Conservation (phyloP, 768 basidiomycete genomes). For the Nidularia sp. region DNA sequence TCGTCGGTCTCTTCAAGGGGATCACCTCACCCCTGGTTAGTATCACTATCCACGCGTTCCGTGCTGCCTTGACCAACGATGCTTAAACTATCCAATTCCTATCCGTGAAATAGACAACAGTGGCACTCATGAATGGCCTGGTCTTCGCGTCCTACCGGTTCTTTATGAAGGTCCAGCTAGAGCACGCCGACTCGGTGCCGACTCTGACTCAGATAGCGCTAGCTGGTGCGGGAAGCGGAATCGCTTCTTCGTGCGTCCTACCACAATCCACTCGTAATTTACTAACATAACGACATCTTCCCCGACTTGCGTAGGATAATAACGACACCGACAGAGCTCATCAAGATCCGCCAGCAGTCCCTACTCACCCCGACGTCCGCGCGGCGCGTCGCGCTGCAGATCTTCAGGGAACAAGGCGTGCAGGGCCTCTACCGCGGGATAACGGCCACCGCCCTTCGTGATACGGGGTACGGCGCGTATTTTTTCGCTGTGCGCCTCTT, state of each 20-base stretch:
- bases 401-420: constrained; percentile 54
- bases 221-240: constrained; percentile 78
- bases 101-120: background rate
- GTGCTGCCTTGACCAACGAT: background rate
- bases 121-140: constrained; percentile 76
- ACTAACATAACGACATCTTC: background rate
- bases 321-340: constrained; percentile 80
- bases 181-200: constrained; percentile 42
- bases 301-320: constrained; percentile 43
- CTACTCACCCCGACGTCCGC: constrained; percentile 44
- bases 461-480: constrained; percentile 83
- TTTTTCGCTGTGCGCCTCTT: constrained; percentile 60
- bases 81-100: background rate
- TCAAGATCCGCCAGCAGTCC: constrained; percentile 84
- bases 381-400: constrained; percentile 46
- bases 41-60: background rate
- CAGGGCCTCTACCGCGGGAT: constrained; percentile 76
- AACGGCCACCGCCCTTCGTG: constrained; percentile 68
- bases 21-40: constrained; percentile 77
- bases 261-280: background rate
- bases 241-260: constrained; percentile 67
- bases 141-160: constrained; percentile 85
- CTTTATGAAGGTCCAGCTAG: constrained; percentile 65
- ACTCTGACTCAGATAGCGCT: constrained; percentile 68
- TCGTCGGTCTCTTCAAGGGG: constrained; percentile 71